phyloP scores from a whole-genome alignment of 73 alveolate genomes.

The Durusdinium trenchii region DNA sequence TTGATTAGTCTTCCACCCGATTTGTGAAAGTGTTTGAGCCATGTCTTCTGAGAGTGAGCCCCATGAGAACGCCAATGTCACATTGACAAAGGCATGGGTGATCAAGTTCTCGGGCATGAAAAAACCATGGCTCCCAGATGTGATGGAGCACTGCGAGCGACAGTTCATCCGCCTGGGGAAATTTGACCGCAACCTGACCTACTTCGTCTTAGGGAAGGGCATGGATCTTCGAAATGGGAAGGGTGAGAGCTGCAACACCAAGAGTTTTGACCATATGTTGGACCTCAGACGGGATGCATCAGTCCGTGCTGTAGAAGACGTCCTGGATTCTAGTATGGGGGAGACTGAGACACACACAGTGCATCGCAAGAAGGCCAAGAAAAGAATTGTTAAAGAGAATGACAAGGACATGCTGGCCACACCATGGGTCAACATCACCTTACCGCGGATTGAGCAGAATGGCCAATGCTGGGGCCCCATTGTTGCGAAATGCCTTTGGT shows the following conservation, averaged over 20 bases:
- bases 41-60: background rate
- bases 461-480: background rate
- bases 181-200: background rate
- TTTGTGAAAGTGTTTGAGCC: no score
- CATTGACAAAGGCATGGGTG: background rate
- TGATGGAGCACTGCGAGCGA: background rate
- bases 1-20: background rate
- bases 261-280: background rate
- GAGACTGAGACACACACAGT: background rate
- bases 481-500: background rate
- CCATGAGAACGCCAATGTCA: no score
- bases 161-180: background rate
- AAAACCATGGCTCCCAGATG: background rate
- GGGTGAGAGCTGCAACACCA: background rate
- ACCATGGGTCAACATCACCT: background rate
- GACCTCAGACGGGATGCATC: background rate
- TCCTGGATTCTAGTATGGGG: background rate
- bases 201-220: background rate
- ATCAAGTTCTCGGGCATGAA: background rate
- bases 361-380: background rate
- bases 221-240: background rate
- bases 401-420: background rate
- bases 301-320: background rate
- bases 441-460: background rate
- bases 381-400: background rate